phyloP scores from a whole-genome alignment of 305 asterid genomes.

The Plantago lanceolata region DNA sequence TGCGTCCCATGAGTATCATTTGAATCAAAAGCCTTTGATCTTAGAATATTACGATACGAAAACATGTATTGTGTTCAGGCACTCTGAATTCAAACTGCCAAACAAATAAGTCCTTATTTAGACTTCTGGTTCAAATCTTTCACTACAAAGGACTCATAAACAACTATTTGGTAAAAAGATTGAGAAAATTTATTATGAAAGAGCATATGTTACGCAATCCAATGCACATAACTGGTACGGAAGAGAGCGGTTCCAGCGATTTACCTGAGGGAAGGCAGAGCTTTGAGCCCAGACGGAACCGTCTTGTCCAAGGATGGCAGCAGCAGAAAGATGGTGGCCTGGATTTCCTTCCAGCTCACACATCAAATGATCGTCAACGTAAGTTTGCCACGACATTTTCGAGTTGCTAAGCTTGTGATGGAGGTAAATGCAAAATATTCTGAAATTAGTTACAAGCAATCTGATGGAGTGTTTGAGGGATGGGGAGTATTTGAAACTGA shows the following conservation, averaged over 20 bases:
- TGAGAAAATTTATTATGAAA: too few species aligned
- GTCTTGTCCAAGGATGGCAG: slow-evolving; percentile 65
- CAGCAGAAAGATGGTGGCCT: slow-evolving; percentile 51
- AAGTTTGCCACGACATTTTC: slow-evolving; percentile 74
- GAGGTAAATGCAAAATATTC: not conserved
- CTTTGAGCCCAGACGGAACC: slow-evolving; percentile 72
- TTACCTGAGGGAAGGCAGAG: slow-evolving; percentile 61
- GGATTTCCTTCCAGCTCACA: slow-evolving; percentile 55
- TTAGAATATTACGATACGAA: too few species aligned
- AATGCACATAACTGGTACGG: not conserved
- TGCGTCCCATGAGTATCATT: too few species aligned
- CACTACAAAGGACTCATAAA: too few species aligned
- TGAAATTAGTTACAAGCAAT: not conserved
- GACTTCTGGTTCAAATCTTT: too few species aligned
- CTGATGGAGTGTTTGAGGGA: slow-evolving; percentile 8
- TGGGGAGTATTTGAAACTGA: slow-evolving; percentile 22
- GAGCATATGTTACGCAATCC: not conserved
- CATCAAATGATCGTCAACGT: slow-evolving; percentile 71
- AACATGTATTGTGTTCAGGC: too few species aligned
- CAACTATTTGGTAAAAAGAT: too few species aligned
- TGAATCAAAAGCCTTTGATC: too few species aligned
- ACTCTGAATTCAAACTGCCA: too few species aligned
- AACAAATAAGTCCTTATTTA: too few species aligned
- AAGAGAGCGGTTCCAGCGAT: too few species aligned
- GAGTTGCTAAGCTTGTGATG: not conserved